A percentile compares a stretch with the other conserved stretches of the same genome.
Evolutionary conservation across 75 land plant species (phyloP).

Genomic region (Chamaecyparis obtusa): DNA sequence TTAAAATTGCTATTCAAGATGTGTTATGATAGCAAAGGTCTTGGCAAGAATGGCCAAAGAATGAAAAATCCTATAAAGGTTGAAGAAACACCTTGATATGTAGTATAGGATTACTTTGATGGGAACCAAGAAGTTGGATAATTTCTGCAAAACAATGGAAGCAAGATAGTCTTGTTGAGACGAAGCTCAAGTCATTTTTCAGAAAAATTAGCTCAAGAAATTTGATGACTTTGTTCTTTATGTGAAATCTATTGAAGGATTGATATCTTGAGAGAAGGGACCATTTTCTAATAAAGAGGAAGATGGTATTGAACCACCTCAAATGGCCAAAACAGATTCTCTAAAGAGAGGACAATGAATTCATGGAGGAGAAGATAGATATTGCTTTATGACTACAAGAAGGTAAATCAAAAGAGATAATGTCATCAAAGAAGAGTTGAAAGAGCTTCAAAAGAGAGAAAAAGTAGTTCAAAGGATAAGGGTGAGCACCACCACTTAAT

Average conservation of each 20-base stretch:
- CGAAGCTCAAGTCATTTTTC: neutral
- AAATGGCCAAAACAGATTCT: neutral
- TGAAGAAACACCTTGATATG: neutral
- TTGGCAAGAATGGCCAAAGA: neutral
- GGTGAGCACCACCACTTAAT: neutral
- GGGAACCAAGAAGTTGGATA: neutral
- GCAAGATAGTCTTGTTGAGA: neutral
- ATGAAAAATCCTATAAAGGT: neutral
- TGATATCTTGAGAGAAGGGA: neutral
- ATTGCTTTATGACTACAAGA: neutral
- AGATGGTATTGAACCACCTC: neutral
- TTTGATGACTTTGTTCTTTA: neutral
- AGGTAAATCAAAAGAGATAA: neutral
- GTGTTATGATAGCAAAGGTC: neutral
- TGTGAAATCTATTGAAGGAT: neutral
- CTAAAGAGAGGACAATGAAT: neutral
- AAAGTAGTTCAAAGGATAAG: neutral
- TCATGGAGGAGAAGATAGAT: neutral
- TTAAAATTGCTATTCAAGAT: no score
- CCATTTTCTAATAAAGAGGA: neutral
- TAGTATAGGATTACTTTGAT: neutral
- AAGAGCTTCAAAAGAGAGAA: neutral
- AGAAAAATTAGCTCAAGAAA: neutral
- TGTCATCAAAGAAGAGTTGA: neutral
- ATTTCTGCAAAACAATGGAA: neutral